Conservation (phyloP, 148 eudicot species). For the Oxyria digyna region DNA sequence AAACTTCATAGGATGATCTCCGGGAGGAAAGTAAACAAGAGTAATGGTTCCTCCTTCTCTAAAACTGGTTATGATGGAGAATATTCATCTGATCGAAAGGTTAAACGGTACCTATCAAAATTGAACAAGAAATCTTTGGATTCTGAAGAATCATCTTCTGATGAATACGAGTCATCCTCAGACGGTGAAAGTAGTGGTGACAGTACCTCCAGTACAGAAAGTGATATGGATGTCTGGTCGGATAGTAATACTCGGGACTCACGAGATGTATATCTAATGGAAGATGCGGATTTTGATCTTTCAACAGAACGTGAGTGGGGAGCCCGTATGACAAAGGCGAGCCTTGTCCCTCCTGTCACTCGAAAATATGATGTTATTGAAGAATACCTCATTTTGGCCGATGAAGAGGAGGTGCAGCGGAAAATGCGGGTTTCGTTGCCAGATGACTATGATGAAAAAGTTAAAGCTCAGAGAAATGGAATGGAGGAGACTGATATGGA, state of each 20-base stretch:
- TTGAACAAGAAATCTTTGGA: constrained; percentile 40
- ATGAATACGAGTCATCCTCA: constrained; percentile 49
- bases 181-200: constrained; percentile 47
- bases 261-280: constrained; percentile 30
- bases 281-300: constrained; percentile 57
- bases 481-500: constrained; percentile 95
- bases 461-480: constrained; percentile 63
- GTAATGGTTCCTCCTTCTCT: constrained; percentile 25
- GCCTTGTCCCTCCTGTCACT: constrained; percentile 98
- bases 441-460: constrained; percentile 74
- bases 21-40: constrained; percentile 46
- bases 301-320: constrained; percentile 93
- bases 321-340: constrained; percentile 96
- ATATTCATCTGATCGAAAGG: constrained; percentile 66
- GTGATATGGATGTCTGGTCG: constrained; percentile 53
- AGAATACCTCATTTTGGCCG: constrained; percentile 71
- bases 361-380: constrained; percentile 89
- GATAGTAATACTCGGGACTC: constrained; percentile 27
- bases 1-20: constrained; percentile 31
- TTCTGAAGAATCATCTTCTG: constrained; percentile 77
- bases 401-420: constrained; percentile 76
- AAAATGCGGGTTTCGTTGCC: constrained; percentile 90
- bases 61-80: constrained; percentile 45
- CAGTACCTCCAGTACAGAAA: constrained; percentile 54
- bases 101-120: constrained; percentile 43